Conservation (phyloP, 805 yeast species). For the Wickerhamiella alocasiicola region DNA sequence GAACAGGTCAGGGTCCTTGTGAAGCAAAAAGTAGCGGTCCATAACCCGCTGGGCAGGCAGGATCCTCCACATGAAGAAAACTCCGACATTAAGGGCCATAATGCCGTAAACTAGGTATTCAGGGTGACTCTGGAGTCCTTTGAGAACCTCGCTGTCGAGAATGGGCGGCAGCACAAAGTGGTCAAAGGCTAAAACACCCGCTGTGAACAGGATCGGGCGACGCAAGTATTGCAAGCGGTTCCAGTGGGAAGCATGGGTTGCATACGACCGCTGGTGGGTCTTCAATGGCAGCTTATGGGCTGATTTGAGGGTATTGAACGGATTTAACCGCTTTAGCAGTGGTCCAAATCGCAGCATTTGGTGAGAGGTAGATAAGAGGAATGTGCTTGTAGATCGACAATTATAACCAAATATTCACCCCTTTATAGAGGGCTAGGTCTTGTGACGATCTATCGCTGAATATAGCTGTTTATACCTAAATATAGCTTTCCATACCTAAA, state of each 20-base stretch:
- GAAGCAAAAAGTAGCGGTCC: slow-evolving; percentile 53
- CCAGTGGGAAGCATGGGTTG: slow-evolving; percentile 4
- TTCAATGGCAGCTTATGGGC: too few relatives aligned
- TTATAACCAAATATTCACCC: too few relatives aligned
- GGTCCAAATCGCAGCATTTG: too few relatives aligned
- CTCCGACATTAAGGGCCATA: slow-evolving; percentile 56
- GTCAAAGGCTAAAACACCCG: slow-evolving; percentile 24
- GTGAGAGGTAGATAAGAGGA: too few relatives aligned
- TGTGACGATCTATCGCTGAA: too few relatives aligned
- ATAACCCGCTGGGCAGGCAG: slow-evolving; percentile 35
- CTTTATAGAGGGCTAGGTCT: too few relatives aligned
- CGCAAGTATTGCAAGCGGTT: background rate
- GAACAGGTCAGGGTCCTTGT: slow-evolving; percentile 39
- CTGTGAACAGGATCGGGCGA: slow-evolving; percentile 21
- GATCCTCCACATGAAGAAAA: slow-evolving; percentile 60
- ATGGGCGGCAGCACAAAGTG: slow-evolving; percentile 35
- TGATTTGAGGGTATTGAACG: too few relatives aligned
- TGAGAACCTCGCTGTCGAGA: slow-evolving; percentile 40
- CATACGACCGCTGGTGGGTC: too few relatives aligned
- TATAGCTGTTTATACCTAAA: too few relatives aligned
- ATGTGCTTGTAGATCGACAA: too few relatives aligned
- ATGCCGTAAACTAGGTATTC: slow-evolving; percentile 48
- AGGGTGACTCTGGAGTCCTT: slow-evolving; percentile 37
- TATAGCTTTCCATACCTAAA: too few relatives aligned
- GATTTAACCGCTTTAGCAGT: too few relatives aligned